These are phyloP conservation scores for Acacia acuminata DNA, from an alignment of 306 rosid genomes.

Conservation along the genomic window DNA sequence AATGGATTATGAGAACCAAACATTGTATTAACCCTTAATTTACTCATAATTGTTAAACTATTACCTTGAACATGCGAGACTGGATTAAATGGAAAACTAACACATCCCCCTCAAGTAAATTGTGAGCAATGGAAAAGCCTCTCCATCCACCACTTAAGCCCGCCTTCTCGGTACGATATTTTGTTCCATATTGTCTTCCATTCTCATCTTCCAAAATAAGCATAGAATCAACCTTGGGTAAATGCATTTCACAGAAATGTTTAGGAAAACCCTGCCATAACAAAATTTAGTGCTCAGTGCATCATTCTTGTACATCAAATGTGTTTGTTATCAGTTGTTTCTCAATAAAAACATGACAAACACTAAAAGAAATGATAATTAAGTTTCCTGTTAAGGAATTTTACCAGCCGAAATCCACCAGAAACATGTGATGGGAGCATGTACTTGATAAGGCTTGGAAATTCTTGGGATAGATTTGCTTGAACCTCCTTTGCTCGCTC, in stretches of 20 bases:
- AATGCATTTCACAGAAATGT: constrained; percentile 41
- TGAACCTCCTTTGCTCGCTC: constrained; percentile 47
- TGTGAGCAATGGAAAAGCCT: constrained; percentile 49
- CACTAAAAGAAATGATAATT: neutral
- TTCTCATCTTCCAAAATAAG: constrained; percentile 55
- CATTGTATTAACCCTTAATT: too few relatives aligned
- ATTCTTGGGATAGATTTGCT: constrained; percentile 35
- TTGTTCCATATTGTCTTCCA: constrained; percentile 36
- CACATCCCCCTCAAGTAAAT: constrained; percentile 45
- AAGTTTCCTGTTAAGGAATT: neutral
- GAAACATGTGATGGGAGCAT: constrained; percentile 59
- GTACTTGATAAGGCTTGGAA: constrained; percentile 42
- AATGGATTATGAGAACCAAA: too few relatives aligned
- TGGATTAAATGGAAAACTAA: constrained; percentile 46
- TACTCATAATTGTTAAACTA: constrained; percentile 6
- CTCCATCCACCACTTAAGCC: constrained; percentile 69
- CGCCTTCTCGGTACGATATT: constrained; percentile 42
- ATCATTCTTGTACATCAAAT: too few relatives aligned
- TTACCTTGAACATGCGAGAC: constrained; percentile 53
- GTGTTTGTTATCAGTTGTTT: neutral
- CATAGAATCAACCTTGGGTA: constrained; percentile 44
- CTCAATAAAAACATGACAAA: neutral
- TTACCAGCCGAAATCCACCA: constrained; percentile 64
- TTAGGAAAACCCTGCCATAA: constrained; percentile 55
- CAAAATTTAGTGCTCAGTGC: neutral